Conservation (phyloP, 805 yeast genomes). For the Kluyveromyces wickerhamii region DNA sequence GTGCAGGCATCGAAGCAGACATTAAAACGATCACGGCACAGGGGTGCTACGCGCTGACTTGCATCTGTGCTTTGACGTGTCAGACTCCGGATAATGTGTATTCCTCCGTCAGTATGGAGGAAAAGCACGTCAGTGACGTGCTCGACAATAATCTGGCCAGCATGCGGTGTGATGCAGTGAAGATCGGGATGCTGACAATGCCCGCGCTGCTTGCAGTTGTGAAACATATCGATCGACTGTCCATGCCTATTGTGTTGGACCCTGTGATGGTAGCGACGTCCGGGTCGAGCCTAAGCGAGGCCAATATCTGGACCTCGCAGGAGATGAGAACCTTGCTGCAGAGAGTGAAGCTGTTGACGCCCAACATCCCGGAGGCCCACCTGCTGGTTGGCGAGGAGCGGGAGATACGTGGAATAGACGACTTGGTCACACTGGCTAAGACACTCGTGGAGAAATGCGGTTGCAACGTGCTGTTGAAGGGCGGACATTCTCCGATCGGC, state of each 20-base stretch:
- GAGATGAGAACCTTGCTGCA: constrained; percentile 39
- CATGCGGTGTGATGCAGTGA: constrained; percentile 55
- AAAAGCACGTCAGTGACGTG: constrained; percentile 37
- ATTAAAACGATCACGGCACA: constrained; percentile 70
- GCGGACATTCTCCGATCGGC: constrained; percentile 64
- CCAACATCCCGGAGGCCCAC: constrained; percentile 64
- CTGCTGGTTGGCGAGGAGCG: constrained; percentile 25
- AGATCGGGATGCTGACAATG: constrained; percentile 68
- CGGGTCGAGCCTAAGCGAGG: constrained; percentile 51
- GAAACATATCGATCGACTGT: constrained; percentile 30
- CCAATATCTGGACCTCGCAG: constrained; percentile 19
- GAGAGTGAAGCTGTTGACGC: constrained; percentile 60
- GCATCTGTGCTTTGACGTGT: constrained; percentile 72
- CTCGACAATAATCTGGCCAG: constrained; percentile 52
- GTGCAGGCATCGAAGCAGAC: constrained; percentile 91
- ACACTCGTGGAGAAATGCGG: constrained; percentile 33
- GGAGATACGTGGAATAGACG: constrained; percentile 32
- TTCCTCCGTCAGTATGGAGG: constrained; percentile 36
- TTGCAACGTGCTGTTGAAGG: constrained; percentile 62
- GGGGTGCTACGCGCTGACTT: constrained; percentile 67
- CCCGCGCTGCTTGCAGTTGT: constrained; percentile 37
- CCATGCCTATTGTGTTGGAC: constrained; percentile 51
- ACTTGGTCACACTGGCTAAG: constrained; percentile 33
- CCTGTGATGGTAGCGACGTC: constrained; percentile 83
- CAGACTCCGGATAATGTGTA: constrained; percentile 51